Evolutionary conservation across 148 eudicot genomes (phyloP), one percentile per base, ranked within the genome.

Genomic region (Salicornia ramosissima): DNA sequence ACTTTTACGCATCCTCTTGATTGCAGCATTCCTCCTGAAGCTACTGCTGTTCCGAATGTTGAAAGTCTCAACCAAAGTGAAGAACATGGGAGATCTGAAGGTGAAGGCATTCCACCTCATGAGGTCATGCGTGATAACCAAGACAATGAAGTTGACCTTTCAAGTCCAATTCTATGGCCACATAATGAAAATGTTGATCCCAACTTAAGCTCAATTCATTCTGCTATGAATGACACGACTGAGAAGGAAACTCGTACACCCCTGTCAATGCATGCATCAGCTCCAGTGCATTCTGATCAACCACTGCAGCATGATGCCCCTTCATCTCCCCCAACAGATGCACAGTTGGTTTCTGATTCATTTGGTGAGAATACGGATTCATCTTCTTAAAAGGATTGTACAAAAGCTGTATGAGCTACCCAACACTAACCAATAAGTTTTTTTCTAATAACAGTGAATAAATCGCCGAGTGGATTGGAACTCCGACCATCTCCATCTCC

Each of bases 81-180:
- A 14, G 75, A 43, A 56, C n/a, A 43, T 24, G 75, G 63, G 56
- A 67, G 68, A 59, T 50, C 29, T 55, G 62, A 52, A 51, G 78
- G 55, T 46, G 79, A 77, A 46, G 60, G 53, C 69, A 15, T n/a
- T 68, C 81, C 65, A 15, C 71, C 67, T 46, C 40, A 71, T 73
- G 97, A 87, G 77, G 31, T 42, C 4, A 62, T 81, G 85, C 90
- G 96, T 50, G 88, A 87, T 61, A 71, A 75, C 50, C 73, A 65
- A 62, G 73, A 21, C 16, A 54, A 21, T 72, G 79, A 71, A 49
- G 58, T 54, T 47, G 50, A 33, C 22, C 30, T 49, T 16, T 64
- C 74, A 10, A 68, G 63, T 34, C 60, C 66, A 69, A 74, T 78
- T 54, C 15, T 68, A 45, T 65, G 55, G 79, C 76, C 59, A 6